These are phyloP conservation scores for Alloteropsis semialata DNA, from an alignment of 176 grass and related monocot species.

Conservation along the genomic window DNA sequence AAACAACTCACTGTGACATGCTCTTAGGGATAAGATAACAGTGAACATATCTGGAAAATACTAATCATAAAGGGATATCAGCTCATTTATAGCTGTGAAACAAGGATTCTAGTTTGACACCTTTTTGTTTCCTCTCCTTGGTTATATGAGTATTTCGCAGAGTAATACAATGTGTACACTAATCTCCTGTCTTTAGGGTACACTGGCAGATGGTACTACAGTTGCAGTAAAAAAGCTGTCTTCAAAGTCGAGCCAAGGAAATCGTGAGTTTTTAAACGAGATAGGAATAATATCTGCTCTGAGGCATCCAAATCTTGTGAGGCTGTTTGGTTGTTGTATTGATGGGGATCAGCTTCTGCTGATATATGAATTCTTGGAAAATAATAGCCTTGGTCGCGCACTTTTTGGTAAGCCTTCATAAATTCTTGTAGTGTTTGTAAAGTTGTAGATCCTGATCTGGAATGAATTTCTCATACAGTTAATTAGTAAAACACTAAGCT, in stretches of 20 bases:
- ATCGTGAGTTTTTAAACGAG: slow-evolving; percentile 89
- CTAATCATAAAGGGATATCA: background rate
- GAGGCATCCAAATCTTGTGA: slow-evolving; percentile 88
- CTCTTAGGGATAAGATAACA: background rate
- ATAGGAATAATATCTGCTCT: slow-evolving; percentile 93
- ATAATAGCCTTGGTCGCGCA: slow-evolving; percentile 83
- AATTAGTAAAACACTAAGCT: background rate
- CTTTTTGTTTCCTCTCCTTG: background rate
- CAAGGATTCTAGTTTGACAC: background rate
- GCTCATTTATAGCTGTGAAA: background rate
- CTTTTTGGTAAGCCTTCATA: slow-evolving; percentile 63
- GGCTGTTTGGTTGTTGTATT: slow-evolving; percentile 85
- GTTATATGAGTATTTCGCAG: background rate
- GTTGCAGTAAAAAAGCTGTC: slow-evolving; percentile 89
- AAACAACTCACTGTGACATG: background rate
- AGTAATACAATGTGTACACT: slow-evolving; percentile 1
- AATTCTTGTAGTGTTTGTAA: background rate
- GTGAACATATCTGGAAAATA: background rate
- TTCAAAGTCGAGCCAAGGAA: slow-evolving; percentile 80
- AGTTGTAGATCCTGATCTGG: background rate
- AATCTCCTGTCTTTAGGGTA: slow-evolving; percentile 49
- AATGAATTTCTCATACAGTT: background rate
- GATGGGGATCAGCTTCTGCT: slow-evolving; percentile 78
- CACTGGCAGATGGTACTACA: slow-evolving; percentile 59
- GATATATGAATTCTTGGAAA: slow-evolving; percentile 91